These are phyloP conservation scores for Pseudoscleropodium purum DNA, from an alignment of 225 moss, liverwort and hornwort species.

Conservation along the genomic window DNA sequence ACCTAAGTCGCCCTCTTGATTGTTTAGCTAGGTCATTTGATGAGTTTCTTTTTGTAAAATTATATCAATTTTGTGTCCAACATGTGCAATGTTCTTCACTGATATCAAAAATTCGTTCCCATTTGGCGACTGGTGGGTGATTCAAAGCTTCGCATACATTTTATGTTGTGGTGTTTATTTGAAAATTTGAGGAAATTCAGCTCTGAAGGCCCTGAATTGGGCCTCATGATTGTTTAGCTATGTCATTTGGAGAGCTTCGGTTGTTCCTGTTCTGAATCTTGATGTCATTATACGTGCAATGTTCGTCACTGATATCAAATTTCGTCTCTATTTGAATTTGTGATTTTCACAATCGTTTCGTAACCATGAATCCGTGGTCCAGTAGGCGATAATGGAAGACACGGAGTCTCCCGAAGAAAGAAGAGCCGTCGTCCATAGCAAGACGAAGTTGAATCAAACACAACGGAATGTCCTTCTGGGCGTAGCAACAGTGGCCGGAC, in stretches of 20 bases:
- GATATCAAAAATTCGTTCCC: neutral
- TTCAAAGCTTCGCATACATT: neutral
- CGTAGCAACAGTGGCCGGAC: conserved; percentile 13
- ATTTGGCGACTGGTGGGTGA: neutral
- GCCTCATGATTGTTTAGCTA: neutral
- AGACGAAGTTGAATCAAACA: neutral
- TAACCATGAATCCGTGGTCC: neutral
- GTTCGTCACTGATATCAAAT: neutral
- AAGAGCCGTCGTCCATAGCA: neutral
- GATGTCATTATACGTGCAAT: neutral
- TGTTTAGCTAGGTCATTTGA: neutral
- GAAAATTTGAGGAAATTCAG: neutral
- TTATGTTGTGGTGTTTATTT: neutral
- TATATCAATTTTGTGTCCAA: neutral
- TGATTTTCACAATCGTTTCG: neutral
- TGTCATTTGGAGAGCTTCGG: neutral
- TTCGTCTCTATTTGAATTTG: neutral
- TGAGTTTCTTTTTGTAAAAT: neutral
- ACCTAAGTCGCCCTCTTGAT: neutral
- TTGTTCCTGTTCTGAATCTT: neutral
- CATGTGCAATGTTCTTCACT: neutral
- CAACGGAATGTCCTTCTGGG: conserved; percentile 26
- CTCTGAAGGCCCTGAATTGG: neutral
- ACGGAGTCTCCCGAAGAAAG: neutral
- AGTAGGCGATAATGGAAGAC: neutral